These are phyloP conservation scores for Endoconidiophora polonica DNA, from an alignment of 2,329 filamentous ascomycete genomes.

Conservation along the genomic window DNA sequence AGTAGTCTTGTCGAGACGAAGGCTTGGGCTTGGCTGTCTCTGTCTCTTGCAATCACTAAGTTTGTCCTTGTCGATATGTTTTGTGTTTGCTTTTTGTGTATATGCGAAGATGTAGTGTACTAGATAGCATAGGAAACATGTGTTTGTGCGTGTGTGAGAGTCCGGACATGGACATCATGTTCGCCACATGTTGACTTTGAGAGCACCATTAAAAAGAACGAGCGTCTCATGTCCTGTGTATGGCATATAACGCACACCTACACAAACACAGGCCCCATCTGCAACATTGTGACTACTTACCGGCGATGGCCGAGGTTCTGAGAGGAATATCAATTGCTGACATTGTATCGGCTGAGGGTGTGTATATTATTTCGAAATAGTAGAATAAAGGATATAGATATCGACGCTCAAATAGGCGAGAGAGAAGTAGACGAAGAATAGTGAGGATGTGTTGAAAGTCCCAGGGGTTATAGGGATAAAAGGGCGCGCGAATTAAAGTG, in stretches of 20 bases:
- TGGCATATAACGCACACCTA: not conserved
- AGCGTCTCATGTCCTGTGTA: too few relatives aligned
- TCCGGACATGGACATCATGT: too few relatives aligned
- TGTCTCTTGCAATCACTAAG: too few relatives aligned
- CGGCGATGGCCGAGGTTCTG: not conserved
- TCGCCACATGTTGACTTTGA: too few relatives aligned
- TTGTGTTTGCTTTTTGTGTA: too few relatives aligned
- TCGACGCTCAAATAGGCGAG: not conserved
- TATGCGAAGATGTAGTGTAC: too few relatives aligned
- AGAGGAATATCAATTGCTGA: conserved; percentile 3
- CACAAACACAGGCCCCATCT: not conserved
- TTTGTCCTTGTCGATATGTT: too few relatives aligned
- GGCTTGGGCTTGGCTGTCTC: too few relatives aligned
- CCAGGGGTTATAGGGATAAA: not conserved
- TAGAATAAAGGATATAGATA: not conserved
- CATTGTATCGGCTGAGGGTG: not conserved
- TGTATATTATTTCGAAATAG: too few relatives aligned
- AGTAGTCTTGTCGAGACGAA: too few relatives aligned
- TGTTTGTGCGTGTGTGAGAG: too few relatives aligned
- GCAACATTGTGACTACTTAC: conserved; percentile 1
- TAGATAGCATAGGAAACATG: too few relatives aligned
- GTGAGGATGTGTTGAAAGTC: not conserved
- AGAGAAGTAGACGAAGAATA: not conserved
- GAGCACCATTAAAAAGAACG: not conserved
- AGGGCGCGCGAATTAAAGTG: not conserved